These are phyloP conservation scores for Aspergillus carlsbadensis DNA, from an alignment of 495 filamentous ascomycete genomes.

Conservation along the genomic window DNA sequence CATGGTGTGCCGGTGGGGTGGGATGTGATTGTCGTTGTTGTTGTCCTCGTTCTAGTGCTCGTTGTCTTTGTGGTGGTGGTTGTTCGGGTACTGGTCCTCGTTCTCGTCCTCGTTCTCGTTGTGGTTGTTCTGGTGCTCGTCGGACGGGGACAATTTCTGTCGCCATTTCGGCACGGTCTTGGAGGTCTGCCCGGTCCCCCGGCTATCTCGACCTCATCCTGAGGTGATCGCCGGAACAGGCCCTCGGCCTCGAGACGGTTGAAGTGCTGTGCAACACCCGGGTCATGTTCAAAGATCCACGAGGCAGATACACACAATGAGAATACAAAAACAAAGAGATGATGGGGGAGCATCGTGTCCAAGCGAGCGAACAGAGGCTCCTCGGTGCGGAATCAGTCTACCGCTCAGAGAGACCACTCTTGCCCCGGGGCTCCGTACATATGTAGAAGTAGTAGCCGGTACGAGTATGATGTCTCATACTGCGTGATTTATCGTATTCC, in stretches of 20 bases:
- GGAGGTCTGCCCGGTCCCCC: too few relatives aligned
- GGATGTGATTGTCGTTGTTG: background rate
- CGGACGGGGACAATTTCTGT: background rate
- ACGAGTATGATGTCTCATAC: too few relatives aligned
- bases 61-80: background rate
- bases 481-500: too few relatives aligned
- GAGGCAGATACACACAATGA: background rate
- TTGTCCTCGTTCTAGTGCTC: background rate
- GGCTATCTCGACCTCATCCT: background rate
- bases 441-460: too few relatives aligned
- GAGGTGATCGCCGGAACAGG: background rate
- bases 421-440: too few relatives aligned
- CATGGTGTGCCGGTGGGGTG: slow-evolving; percentile 5
- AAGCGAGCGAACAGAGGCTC: background rate
- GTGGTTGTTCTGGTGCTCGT: background rate
- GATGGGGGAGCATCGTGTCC: background rate
- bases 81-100: background rate
- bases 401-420: too few relatives aligned
- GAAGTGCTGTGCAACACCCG: background rate
- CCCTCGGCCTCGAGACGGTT: background rate
- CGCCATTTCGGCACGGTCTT: too few relatives aligned
- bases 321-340: background rate
- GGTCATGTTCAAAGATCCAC: background rate
- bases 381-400: background rate
- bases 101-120: background rate